Conservation (phyloP, 1,284 basidiomycete genomes). For the Gymnopus androsaceus region DNA sequence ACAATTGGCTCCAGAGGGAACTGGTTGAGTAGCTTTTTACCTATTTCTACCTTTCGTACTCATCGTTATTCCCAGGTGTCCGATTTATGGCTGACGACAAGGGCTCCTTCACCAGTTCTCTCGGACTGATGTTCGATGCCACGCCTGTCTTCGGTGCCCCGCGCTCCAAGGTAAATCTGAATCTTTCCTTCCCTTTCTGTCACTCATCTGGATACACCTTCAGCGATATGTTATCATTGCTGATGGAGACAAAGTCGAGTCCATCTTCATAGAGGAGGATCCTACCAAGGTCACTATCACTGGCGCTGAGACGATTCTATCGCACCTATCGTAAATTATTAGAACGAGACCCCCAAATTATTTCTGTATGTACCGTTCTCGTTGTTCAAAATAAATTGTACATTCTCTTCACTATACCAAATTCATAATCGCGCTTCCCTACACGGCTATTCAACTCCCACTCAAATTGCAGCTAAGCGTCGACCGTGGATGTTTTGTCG, state of each 20-base stretch:
- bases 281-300: slow-evolving; percentile 47
- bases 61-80: slow-evolving; percentile 38
- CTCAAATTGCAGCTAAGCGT: too few relatives aligned
- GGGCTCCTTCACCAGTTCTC: slow-evolving; percentile 53
- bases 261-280: slow-evolving; percentile 47
- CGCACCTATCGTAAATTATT: slow-evolving; percentile 29
- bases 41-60: neutral
- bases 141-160: slow-evolving; percentile 59
- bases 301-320: slow-evolving; percentile 48
- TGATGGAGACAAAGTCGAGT: slow-evolving; percentile 48
- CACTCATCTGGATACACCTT: neutral
- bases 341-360: neutral
- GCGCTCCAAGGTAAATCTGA: slow-evolving; percentile 66
- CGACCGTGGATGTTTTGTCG: too few relatives aligned
- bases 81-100: slow-evolving; percentile 72
- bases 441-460: too few relatives aligned
- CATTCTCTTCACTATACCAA: too few relatives aligned
- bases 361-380: too few relatives aligned
- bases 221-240: slow-evolving; percentile 62
- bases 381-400: too few relatives aligned
- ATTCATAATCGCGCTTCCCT: too few relatives aligned
- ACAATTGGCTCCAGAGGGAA: slow-evolving; percentile 55
- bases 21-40: slow-evolving; percentile 39
- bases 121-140: slow-evolving; percentile 71
- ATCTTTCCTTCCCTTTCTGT: slow-evolving; percentile 7